phyloP scores from a whole-genome alignment of 345 rosid species.

The Sonneratia caseolaris region DNA sequence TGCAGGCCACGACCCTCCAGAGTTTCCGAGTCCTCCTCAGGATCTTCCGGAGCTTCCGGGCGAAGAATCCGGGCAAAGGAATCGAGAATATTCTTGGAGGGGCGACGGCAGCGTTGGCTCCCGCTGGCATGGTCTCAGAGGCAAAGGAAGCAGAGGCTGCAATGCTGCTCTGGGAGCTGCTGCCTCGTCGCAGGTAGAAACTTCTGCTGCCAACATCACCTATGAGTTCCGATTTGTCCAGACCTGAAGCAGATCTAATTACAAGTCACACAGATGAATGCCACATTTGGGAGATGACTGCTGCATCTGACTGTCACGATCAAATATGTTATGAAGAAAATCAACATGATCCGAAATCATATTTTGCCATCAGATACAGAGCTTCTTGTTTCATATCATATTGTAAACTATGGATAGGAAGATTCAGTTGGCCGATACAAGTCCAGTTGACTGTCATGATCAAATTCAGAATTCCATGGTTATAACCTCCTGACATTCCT shows the following conservation, averaged over 20 bases:
- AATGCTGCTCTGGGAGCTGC: slow-evolving; percentile 17
- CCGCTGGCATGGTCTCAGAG: slow-evolving; percentile 13
- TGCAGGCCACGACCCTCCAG: slow-evolving; percentile 64
- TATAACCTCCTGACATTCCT: no score
- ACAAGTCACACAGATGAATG: no score
- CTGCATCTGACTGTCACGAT: background rate
- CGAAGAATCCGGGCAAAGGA: slow-evolving; percentile 26
- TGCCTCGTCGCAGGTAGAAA: slow-evolving; percentile 54
- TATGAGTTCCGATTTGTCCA: slow-evolving; percentile 48
- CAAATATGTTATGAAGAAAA: background rate
- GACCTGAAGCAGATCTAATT: slow-evolving; percentile 25
- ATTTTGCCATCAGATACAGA: background rate
- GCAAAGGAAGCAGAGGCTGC: slow-evolving; percentile 14
- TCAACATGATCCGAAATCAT: no score
- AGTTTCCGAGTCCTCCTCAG: slow-evolving; percentile 48
- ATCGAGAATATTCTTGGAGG: slow-evolving; percentile 26
- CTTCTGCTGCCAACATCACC: slow-evolving; percentile 72
- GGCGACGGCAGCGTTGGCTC: slow-evolving; percentile 15
- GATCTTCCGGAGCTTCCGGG: slow-evolving; percentile 37
- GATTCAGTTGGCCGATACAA: background rate
- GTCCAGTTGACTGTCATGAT: background rate
- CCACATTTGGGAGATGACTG: no score
- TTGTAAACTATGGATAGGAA: background rate
- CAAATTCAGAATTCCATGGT: background rate
- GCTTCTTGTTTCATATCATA: background rate